phyloP scores from a whole-genome alignment of 2,329 filamentous ascomycete species.

The Colletotrichum lini region DNA sequence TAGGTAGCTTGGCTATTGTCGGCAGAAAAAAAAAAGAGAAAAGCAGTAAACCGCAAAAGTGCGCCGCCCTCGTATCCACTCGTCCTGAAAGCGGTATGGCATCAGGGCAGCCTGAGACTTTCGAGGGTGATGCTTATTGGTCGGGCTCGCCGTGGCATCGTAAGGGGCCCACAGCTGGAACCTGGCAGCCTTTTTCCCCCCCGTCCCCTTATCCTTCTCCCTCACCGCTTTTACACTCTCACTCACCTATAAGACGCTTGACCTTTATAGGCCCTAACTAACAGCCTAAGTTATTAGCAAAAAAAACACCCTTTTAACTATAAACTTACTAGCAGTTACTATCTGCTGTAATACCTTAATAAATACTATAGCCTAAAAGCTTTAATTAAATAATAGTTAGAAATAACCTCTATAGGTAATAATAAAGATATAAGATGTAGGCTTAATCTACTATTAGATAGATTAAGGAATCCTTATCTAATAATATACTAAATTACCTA shows the following conservation, averaged over 20 bases:
- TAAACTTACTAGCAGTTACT: too few species aligned
- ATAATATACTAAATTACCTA: too few species aligned
- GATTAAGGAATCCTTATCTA: too few species aligned
- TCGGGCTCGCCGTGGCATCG: not conserved
- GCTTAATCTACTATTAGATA: too few species aligned
- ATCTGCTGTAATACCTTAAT: too few species aligned
- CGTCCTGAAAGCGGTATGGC: constrained; percentile 40
- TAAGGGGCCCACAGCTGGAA: not conserved
- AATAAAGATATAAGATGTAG: too few species aligned
- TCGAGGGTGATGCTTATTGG: constrained; percentile 9
- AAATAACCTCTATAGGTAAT: too few species aligned
- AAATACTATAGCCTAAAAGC: too few species aligned
- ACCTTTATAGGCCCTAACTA: too few species aligned
- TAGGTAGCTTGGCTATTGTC: constrained; percentile 16
- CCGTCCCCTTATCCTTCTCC: not conserved
- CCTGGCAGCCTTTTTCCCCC: not conserved
- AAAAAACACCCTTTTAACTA: too few species aligned
- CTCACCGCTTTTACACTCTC: constrained; percentile 31
- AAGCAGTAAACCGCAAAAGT: constrained; percentile 32
- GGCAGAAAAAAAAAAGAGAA: constrained; percentile 31
- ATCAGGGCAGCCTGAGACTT: constrained; percentile 35
- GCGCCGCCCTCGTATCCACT: constrained; percentile 34
- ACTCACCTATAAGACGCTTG: not conserved
- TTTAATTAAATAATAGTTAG: too few species aligned
- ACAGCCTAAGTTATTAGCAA: too few species aligned